Conservation (phyloP, 192 early-diverging fungal species). For the Kickxella alabastrina region DNA sequence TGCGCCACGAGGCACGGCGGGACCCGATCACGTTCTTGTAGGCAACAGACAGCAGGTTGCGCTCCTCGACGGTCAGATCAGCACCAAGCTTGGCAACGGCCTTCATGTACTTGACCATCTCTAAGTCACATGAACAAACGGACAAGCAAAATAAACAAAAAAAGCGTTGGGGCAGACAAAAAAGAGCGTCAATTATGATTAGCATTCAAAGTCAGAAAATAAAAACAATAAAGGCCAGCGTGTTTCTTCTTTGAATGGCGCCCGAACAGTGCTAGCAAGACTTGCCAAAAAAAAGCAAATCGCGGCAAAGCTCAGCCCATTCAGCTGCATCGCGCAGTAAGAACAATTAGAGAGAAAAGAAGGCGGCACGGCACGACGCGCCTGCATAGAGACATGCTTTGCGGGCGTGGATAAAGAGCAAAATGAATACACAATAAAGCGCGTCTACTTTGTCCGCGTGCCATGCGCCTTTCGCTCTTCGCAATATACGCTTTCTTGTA, state of each 20-base stretch:
- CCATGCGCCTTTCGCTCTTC: too few relatives aligned
- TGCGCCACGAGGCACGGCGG: slow-evolving; percentile 97
- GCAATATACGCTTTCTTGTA: too few relatives aligned
- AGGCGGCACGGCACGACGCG: too few relatives aligned
- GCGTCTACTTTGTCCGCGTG: too few relatives aligned
- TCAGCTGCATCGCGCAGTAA: too few relatives aligned
- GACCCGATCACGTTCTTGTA: slow-evolving; percentile 99
- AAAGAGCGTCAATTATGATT: not conserved
- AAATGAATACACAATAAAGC: not conserved
- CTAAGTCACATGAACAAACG: slow-evolving; percentile 45
- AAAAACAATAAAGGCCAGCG: not conserved
- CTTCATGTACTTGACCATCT: slow-evolving; percentile 89
- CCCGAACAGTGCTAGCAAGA: too few relatives aligned
- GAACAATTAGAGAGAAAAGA: too few relatives aligned
- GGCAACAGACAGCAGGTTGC: slow-evolving; percentile 96
- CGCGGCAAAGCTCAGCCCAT: too few relatives aligned
- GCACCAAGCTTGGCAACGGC: slow-evolving; percentile 81
- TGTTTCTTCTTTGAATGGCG: not conserved
- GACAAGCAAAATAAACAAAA: slow-evolving; percentile 19
- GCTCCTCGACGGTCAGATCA: slow-evolving; percentile 96
- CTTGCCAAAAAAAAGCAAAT: too few relatives aligned
- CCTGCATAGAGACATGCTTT: too few relatives aligned
- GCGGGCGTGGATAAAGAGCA: not conserved
- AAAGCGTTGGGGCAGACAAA: slow-evolving; percentile 9
- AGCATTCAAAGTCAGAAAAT: not conserved